phyloP scores from a whole-genome alignment of 2,329 filamentous ascomycete species.

The Nemania bipapillata region DNA sequence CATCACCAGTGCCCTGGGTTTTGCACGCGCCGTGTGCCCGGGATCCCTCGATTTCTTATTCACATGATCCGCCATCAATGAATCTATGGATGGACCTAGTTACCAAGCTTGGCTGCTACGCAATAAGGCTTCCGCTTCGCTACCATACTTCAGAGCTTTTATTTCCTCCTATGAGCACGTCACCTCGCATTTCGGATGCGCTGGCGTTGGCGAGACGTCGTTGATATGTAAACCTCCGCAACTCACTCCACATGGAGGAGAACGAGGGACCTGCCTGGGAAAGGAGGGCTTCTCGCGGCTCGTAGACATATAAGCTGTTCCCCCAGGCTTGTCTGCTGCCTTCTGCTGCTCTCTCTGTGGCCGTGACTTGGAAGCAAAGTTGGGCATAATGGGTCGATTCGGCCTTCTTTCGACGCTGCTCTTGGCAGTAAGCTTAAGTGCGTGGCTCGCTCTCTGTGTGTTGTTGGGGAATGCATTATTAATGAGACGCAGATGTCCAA shows the following conservation, averaged over 20 bases:
- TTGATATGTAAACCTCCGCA: constrained; percentile 16
- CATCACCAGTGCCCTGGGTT: constrained; percentile 26
- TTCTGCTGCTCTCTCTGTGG: constrained; percentile 11
- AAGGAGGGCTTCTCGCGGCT: neutral
- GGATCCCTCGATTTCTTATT: constrained; percentile 20
- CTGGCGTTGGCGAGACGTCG: constrained; percentile 8
- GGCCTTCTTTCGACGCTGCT: constrained; percentile 42
- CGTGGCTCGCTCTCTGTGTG: constrained; percentile 1
- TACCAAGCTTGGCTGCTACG: constrained; percentile 14
- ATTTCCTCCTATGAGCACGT: constrained; percentile 40
- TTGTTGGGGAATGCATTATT: constrained; percentile 26
- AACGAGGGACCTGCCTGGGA: neutral
- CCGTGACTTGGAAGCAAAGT: constrained; percentile 23
- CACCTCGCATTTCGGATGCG: constrained; percentile 17
- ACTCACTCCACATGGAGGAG: constrained; percentile 16
- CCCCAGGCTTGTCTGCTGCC: constrained; percentile 1
- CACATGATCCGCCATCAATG: constrained; percentile 28
- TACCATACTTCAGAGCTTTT: constrained; percentile 23
- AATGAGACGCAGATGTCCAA: constrained; percentile 43
- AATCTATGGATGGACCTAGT: constrained; percentile 21
- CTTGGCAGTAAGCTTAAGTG: constrained; percentile 43
- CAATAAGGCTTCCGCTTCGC: constrained; percentile 25
- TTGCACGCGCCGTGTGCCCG: constrained; percentile 23
- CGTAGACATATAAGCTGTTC: constrained; percentile 35
- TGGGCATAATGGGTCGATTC: constrained; percentile 44